Conservation (phyloP, 148 eudicot genomes). For the Rhododendron vialii region DNA sequence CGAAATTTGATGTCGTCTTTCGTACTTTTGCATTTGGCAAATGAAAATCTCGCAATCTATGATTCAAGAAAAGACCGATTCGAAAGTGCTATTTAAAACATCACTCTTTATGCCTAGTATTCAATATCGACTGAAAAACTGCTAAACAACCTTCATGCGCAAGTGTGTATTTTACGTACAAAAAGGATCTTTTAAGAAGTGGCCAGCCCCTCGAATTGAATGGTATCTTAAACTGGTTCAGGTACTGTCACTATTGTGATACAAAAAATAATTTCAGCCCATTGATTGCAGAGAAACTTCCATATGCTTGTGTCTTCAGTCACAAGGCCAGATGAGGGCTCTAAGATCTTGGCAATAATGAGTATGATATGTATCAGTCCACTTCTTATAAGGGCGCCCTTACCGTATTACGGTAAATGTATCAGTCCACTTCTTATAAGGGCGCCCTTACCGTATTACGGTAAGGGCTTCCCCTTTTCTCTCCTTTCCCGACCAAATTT, state of each 20-base stretch:
- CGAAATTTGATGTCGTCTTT: not conserved
- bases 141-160: not conserved
- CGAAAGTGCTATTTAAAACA: not conserved
- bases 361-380: not conserved
- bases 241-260: not conserved
- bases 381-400: no score
- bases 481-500: no score
- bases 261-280: not conserved
- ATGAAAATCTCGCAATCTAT: not conserved
- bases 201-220: not conserved
- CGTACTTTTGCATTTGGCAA: not conserved
- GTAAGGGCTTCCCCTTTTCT: no score
- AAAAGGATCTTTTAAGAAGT: not conserved
- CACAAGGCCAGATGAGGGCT: not conserved
- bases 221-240: not conserved
- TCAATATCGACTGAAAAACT: not conserved
- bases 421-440: no score
- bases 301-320: conserved; percentile 4
- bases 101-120: not conserved
- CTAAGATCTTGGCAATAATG: conserved; percentile 1
- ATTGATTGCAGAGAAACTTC: conserved; percentile 3
- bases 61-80: not conserved
- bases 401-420: no score
- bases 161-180: no score
- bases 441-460: no score